phyloP scores from a whole-genome alignment of 169 alveolate genomes.

The Eimeria nieschulzi region DNA sequence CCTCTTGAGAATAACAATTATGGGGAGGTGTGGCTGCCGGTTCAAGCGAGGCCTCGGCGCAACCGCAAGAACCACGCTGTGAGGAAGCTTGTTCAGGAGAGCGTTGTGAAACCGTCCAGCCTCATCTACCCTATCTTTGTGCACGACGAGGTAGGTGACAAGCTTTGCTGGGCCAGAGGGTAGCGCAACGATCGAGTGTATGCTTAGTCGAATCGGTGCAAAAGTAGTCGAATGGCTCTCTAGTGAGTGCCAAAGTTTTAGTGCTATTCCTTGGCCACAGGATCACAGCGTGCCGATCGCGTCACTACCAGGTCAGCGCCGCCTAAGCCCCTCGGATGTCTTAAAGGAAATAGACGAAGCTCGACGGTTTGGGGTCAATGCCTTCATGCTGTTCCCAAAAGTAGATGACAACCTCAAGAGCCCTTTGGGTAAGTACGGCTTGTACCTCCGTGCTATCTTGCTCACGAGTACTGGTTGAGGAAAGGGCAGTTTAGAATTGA shows the following conservation, averaged over 20 bases:
- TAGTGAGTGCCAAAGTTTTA: too few species aligned
- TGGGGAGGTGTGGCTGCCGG: constrained; percentile 75
- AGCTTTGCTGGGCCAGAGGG: too few species aligned
- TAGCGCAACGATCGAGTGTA: background rate
- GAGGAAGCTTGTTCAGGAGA: constrained; percentile 74
- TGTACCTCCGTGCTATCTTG: too few species aligned
- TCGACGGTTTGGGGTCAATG: constrained; percentile 77
- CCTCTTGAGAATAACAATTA: constrained; percentile 69
- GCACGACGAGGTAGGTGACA: constrained; percentile 79
- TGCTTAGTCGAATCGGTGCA: background rate
- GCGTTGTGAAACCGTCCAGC: constrained; percentile 79
- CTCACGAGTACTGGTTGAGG: too few species aligned
- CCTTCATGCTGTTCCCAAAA: constrained; percentile 82
- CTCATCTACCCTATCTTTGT: constrained; percentile 81
- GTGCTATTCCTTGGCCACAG: constrained; percentile 23
- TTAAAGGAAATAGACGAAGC: constrained; percentile 81
- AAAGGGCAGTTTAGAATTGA: too few species aligned
- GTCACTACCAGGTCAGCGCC: constrained; percentile 77
- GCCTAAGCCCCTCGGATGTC: constrained; percentile 76
- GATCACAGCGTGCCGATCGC: constrained; percentile 77
- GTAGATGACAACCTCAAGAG: constrained; percentile 77
- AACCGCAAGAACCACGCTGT: constrained; percentile 69
- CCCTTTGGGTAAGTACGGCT: constrained; percentile 68
- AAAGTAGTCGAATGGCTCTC: too few species aligned
- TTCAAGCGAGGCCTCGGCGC: constrained; percentile 73